Base-by-base conservation (phyloP, 495 filamentous ascomycete genomes). In the Penicillium fimorum region DNA sequence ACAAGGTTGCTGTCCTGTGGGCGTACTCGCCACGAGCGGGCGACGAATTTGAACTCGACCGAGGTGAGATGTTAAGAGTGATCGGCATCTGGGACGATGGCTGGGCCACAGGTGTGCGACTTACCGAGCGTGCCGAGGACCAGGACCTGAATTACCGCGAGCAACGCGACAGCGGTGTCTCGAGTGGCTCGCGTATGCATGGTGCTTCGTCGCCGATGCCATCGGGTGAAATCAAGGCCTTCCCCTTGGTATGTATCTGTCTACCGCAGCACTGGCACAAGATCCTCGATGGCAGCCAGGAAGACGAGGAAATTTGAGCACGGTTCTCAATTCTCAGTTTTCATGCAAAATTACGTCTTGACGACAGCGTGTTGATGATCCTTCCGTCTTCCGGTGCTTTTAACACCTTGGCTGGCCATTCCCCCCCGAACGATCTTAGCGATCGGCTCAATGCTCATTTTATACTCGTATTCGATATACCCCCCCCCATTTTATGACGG, bases 41-140 rank as follows among this genome's bases (percentile, higher is more conserved):
- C 27, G 95, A 99, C 64, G 95, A 99, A 67, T 97, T 96, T 64
- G 83, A 88, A 56, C 79, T 99, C 27, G 94, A 97, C 58, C 85
- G 95, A 50, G 95, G 95, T 44, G 95, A 99, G 72, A 97, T 99
- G 94, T 79, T 99, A 56, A 96, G 96, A 73, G 88, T 99, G 30
- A 89, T 99, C 48, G 95, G 95, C 38, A 97, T 99, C 59, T 99
- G 95, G 95, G 95, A 99, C 69, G 95, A 99, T 75, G 95, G 95
- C 40, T 99, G 95, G 95, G 95, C 95, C 30, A 99, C 95, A 10
- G 95, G 95, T 60, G 82, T 96, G 49, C 77, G 92, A 63, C 69
- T 96, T 29, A 76, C 86, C 46, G 90, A 96, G 59, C 81, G 85
- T 52, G 92, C 91, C 1, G 95, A 99, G 52, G 90, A 97, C 52